phyloP scores from a whole-genome alignment of 257 asterid genomes.

The Solanum pinnatisectum region DNA sequence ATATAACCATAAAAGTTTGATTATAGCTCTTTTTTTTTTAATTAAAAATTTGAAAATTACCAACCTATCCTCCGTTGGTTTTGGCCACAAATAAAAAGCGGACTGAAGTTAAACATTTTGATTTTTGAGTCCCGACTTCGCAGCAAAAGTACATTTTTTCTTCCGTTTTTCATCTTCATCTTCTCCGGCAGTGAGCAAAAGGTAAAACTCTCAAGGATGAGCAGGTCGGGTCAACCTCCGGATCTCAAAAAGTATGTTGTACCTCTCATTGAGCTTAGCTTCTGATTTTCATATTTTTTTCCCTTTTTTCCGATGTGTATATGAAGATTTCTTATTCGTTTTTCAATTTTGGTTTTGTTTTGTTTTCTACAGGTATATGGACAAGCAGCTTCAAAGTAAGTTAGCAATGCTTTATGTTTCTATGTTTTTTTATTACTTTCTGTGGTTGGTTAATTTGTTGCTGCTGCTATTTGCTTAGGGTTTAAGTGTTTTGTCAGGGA shows the following conservation, averaged over 20 bases:
- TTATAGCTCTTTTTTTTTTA: too few relatives aligned
- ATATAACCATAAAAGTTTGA: too few relatives aligned
- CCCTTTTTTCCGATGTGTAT: neutral
- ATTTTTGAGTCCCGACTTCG: neutral
- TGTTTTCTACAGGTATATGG: neutral
- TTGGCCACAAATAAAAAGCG: neutral
- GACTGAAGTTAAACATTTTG: neutral
- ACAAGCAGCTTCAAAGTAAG: conserved; percentile 2
- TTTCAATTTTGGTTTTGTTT: neutral
- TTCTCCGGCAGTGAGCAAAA: neutral
- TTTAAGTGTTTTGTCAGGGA: neutral
- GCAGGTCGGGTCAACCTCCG: conserved; percentile 2
- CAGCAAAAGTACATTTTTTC: neutral
- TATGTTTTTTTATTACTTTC: neutral
- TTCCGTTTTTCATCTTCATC: neutral
- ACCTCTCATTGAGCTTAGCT: neutral
- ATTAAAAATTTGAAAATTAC: neutral
- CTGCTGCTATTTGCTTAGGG: neutral
- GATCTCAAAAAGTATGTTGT: neutral
- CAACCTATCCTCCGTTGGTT: neutral
- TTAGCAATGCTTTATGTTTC: neutral
- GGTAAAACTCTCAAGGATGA: neutral
- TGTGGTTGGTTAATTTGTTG: neutral
- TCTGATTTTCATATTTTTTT: neutral
- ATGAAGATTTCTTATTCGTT: neutral